Conservation (phyloP, 2,329 filamentous ascomycete species). For the Akanthomyces dipterigenus region DNA sequence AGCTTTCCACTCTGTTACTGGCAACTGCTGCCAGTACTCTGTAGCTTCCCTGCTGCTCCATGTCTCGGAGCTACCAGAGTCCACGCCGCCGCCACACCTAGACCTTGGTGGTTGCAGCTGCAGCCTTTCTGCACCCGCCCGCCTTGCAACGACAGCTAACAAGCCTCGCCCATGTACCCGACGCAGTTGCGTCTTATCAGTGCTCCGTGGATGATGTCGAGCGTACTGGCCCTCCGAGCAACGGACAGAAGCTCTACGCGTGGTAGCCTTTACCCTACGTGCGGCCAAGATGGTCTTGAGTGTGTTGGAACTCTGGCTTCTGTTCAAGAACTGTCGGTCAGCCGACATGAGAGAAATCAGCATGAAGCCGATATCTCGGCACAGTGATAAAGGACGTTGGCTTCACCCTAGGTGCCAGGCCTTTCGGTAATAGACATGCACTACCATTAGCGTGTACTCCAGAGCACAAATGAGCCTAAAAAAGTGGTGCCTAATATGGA, state of each 20-base stretch:
- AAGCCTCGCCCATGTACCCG: background rate
- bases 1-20: too few species aligned
- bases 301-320: too few species aligned
- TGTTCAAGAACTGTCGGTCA: background rate
- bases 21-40: background rate
- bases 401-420: background rate
- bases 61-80: slow-evolving; percentile 3
- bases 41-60: background rate
- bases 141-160: background rate
- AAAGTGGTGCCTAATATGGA: background rate
- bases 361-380: background rate
- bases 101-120: background rate
- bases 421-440: background rate
- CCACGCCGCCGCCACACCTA: background rate
- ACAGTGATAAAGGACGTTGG: background rate
- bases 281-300: background rate
- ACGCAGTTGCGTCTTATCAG: background rate
- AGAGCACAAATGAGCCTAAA: background rate
- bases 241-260: background rate
- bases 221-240: background rate
- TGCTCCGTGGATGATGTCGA: background rate
- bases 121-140: background rate
- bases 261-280: background rate
- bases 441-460: background rate
- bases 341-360: background rate